A percentile compares a stretch with the other conserved stretches of the same genome.
Conservation (phyloP, 331 rosid species). For the Acacia pycnantha region DNA sequence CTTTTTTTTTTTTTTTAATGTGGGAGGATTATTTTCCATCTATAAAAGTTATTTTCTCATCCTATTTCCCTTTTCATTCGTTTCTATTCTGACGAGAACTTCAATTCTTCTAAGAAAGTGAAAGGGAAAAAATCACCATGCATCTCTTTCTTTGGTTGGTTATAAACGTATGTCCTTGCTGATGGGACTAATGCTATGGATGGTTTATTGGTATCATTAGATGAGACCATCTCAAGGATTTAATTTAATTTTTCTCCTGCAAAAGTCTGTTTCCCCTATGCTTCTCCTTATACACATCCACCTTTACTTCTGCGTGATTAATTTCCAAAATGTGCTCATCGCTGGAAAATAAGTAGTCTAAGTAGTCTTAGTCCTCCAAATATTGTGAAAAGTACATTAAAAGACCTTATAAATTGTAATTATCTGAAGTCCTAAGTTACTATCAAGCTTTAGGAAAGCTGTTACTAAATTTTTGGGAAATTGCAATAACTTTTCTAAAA, state of each 20-base stretch:
- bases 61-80: not conserved
- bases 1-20: no score
- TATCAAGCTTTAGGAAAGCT: not conserved
- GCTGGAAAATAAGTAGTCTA: constrained; percentile 3
- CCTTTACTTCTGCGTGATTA: constrained; percentile 1
- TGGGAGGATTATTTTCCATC: not conserved
- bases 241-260: not conserved
- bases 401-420: not conserved
- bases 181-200: not conserved
- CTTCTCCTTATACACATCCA: not conserved
- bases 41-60: not conserved
- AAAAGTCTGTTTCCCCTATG: not conserved
- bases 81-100: not conserved
- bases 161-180: not conserved
- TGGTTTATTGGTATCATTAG: not conserved
- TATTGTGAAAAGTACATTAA: not conserved
- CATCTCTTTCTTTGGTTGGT: not conserved
- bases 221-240: not conserved
- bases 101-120: not conserved
- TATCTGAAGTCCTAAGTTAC: not conserved
- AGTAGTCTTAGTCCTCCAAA: not conserved
- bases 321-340: not conserved
- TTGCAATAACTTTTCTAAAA: not conserved
- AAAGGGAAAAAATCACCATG: constrained; percentile 4
- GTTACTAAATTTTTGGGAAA: not conserved